A percentile compares a stretch with the other conserved stretches of the same genome.
Evolutionary conservation across 768 basidiomycete genomes (phyloP).

Genomic region (Cystofilobasidium macerans): DNA sequence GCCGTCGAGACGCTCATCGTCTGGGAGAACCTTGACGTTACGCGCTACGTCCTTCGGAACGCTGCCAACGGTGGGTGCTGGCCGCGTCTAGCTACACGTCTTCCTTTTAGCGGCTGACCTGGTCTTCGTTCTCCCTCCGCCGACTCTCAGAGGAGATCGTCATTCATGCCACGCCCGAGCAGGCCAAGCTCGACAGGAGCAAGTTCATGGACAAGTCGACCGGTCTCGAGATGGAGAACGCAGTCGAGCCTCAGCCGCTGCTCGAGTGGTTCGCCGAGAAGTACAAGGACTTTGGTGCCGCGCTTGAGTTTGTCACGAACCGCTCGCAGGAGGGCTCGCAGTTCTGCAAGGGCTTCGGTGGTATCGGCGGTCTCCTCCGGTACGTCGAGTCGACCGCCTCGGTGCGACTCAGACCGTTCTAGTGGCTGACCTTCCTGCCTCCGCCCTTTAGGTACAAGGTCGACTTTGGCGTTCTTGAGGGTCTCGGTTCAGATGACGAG

Average conservation of each 20-base stretch:
- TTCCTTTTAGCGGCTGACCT: background rate
- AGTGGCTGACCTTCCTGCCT: background rate
- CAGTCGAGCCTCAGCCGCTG: slow-evolving; percentile 64
- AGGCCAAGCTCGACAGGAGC: slow-evolving; percentile 77
- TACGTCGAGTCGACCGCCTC: background rate
- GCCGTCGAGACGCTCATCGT: slow-evolving; percentile 95
- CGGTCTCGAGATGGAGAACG: slow-evolving; percentile 87
- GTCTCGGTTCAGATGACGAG: slow-evolving; percentile 38
- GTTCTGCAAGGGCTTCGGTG: slow-evolving; percentile 97
- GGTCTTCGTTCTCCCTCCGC: background rate
- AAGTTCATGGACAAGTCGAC: slow-evolving; percentile 94
- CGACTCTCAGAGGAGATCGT: slow-evolving; percentile 62
- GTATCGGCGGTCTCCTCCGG: slow-evolving; percentile 76
- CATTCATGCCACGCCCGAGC: slow-evolving; percentile 64
- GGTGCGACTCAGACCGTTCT: background rate
- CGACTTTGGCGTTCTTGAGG: slow-evolving; percentile 71
- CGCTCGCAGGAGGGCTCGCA: slow-evolving; percentile 93
- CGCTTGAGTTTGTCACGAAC: slow-evolving; percentile 91
- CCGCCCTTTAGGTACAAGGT: slow-evolving; percentile 69
- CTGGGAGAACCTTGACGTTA: slow-evolving; percentile 93
- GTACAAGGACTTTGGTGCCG: slow-evolving; percentile 94
- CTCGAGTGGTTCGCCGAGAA: slow-evolving; percentile 99
- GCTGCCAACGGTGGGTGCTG: slow-evolving; percentile 62
- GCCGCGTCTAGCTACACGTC: background rate
- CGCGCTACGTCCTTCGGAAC: slow-evolving; percentile 76